Conservation (phyloP, 768 basidiomycete genomes). For the Mrakia hoshinonis region DNA sequence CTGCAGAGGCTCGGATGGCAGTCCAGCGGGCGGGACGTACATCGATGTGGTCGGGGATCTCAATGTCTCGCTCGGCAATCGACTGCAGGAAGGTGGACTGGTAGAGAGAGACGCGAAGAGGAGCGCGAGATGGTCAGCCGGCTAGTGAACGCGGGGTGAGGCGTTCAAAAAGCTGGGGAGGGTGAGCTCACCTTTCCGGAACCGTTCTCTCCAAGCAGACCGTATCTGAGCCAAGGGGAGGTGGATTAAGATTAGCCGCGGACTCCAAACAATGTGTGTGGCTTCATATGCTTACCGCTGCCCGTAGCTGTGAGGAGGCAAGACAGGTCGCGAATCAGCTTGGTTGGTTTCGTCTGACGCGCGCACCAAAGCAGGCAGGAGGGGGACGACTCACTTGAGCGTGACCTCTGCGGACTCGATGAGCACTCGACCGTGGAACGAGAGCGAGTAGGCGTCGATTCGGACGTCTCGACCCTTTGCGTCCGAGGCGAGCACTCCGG, state of each 20-base stretch:
- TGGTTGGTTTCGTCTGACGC: not conserved
- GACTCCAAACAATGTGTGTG: too few species aligned
- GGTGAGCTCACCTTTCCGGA: slow-evolving; percentile 74
- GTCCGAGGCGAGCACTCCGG: slow-evolving; percentile 89
- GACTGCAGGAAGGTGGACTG: slow-evolving; percentile 95
- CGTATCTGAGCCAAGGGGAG: slow-evolving; percentile 50
- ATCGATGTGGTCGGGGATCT: slow-evolving; percentile 89
- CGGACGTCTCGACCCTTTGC: slow-evolving; percentile 90
- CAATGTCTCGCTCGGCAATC: slow-evolving; percentile 87
- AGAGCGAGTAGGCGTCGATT: slow-evolving; percentile 88
- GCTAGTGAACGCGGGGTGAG: not conserved
- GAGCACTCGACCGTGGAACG: slow-evolving; percentile 84
- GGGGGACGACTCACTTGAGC: slow-evolving; percentile 34
- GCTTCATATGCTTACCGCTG: slow-evolving; percentile 34
- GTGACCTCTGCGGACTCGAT: slow-evolving; percentile 44
- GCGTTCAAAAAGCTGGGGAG: not conserved
- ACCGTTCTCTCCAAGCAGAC: slow-evolving; percentile 92
- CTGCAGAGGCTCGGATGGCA: not conserved
- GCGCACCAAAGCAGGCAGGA: not conserved
- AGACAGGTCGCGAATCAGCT: not conserved
- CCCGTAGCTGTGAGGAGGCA: slow-evolving; percentile 34
- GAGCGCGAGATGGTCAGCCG: not conserved
- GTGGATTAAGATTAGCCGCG: not conserved
- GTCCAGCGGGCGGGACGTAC: slow-evolving; percentile 35
- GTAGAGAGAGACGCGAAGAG: not conserved